These are phyloP conservation scores for Phyllosticta citribraziliensis DNA, from an alignment of 2,329 filamentous ascomycete genomes.

Conservation along the genomic window DNA sequence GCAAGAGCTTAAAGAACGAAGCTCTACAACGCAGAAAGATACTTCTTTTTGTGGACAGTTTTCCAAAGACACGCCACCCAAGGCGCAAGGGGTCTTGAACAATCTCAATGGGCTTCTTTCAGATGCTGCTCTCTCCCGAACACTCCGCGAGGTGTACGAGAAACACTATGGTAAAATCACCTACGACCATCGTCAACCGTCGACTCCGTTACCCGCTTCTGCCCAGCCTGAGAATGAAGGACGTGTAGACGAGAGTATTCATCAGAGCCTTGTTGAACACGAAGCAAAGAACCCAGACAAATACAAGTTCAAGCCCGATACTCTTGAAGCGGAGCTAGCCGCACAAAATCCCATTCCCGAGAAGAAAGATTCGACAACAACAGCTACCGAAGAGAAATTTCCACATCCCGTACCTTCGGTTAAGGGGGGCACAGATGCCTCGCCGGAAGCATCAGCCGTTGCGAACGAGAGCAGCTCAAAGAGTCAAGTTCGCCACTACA, in stretches of 20 bases:
- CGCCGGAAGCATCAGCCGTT: neutral
- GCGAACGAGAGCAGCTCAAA: neutral
- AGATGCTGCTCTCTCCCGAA: slow-evolving; percentile 25
- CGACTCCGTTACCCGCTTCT: neutral
- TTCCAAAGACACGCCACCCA: neutral
- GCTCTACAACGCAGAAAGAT: neutral
- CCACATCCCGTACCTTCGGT: no score
- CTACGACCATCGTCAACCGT: slow-evolving; percentile 2
- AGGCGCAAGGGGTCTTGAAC: neutral
- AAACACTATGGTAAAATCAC: slow-evolving; percentile 30
- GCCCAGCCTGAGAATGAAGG: neutral
- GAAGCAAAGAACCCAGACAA: neutral
- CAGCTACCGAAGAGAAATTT: neutral
- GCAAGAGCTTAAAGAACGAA: neutral
- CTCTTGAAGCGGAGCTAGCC: slow-evolving; percentile 2
- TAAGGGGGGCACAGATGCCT: neutral
- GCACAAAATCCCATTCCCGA: neutral
- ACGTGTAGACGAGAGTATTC: slow-evolving; percentile 3
- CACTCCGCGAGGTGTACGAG: slow-evolving; percentile 35
- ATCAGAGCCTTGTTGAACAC: slow-evolving; percentile 4
- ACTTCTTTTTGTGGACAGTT: neutral
- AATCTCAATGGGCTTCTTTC: slow-evolving; percentile 10
- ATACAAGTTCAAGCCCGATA: slow-evolving; percentile 6
- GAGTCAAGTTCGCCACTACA: slow-evolving; percentile 13
- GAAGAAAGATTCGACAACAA: neutral